A percentile compares a stretch with the other conserved stretches of the same genome.
Conservation (phyloP, 2,329 filamentous ascomycete species). For the Fusarium nodosum region DNA sequence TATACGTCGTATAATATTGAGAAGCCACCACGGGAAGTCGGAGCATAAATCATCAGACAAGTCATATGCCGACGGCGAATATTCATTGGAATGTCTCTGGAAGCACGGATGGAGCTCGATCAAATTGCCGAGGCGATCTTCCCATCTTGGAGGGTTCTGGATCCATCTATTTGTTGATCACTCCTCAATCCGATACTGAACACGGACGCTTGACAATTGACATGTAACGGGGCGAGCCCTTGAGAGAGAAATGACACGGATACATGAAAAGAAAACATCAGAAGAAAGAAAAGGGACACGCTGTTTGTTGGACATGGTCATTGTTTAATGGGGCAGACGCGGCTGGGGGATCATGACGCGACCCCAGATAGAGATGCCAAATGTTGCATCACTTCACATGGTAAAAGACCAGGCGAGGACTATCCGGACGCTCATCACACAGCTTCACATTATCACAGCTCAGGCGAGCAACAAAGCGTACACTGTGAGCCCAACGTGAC, state of each 20-base stretch:
- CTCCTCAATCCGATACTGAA: not conserved
- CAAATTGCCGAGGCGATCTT: not conserved
- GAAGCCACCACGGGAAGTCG: not conserved
- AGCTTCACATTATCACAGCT: not conserved
- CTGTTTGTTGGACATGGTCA: not conserved
- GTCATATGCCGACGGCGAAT: not conserved
- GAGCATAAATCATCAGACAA: not conserved
- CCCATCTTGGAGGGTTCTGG: not conserved
- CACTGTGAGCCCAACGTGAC: not conserved
- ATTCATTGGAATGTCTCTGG: not conserved
- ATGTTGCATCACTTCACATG: not conserved
- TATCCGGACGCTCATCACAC: not conserved
- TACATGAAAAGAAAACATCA: not conserved
- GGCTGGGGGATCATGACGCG: not conserved
- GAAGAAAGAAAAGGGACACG: not conserved
- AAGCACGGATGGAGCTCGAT: not conserved
- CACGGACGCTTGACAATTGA: not conserved
- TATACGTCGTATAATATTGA: not conserved
- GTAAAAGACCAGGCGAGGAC: not conserved
- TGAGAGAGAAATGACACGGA: not conserved
- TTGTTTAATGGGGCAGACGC: not conserved
- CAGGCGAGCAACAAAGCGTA: constrained; percentile 1
- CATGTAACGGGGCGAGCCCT: not conserved
- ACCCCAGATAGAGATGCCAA: not conserved
- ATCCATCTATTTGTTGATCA: constrained; percentile 2